Conservation (phyloP, 192 early-diverging fungal genomes). For the Linnemannia exigua region DNA sequence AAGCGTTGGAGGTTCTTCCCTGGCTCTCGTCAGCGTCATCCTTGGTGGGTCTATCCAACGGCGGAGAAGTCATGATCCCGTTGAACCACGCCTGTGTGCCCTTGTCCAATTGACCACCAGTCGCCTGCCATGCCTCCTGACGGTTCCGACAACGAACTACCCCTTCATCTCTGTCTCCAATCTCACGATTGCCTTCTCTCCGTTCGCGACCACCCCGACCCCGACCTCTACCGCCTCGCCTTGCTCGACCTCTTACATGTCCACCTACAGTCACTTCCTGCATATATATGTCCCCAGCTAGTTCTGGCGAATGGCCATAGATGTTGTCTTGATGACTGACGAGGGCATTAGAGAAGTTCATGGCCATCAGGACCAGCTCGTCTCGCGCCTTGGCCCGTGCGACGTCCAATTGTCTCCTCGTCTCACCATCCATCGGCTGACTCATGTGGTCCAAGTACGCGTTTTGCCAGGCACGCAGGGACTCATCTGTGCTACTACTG, state of each 20-base stretch:
- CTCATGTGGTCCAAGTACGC: not conserved
- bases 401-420: not conserved
- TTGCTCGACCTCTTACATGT: not conserved
- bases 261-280: not conserved
- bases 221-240: not conserved
- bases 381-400: slow-evolving; percentile 30
- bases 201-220: not conserved
- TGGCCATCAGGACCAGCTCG: slow-evolving; percentile 43
- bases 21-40: not conserved
- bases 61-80: not conserved
- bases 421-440: not conserved
- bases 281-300: not conserved
- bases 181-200: not conserved
- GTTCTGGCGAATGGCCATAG: not conserved
- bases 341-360: slow-evolving; percentile 46
- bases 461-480: not conserved
- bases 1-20: not conserved
- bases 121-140: not conserved
- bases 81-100: slow-evolving; percentile 24
- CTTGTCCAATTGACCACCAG: not conserved
- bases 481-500: too few relatives aligned
- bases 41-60: not conserved
- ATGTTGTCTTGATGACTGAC: slow-evolving; percentile 18
- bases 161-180: not conserved
- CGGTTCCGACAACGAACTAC: not conserved